Conservation (phyloP, 2,329 filamentous ascomycete genomes). For the Fusarium tricinctum region DNA sequence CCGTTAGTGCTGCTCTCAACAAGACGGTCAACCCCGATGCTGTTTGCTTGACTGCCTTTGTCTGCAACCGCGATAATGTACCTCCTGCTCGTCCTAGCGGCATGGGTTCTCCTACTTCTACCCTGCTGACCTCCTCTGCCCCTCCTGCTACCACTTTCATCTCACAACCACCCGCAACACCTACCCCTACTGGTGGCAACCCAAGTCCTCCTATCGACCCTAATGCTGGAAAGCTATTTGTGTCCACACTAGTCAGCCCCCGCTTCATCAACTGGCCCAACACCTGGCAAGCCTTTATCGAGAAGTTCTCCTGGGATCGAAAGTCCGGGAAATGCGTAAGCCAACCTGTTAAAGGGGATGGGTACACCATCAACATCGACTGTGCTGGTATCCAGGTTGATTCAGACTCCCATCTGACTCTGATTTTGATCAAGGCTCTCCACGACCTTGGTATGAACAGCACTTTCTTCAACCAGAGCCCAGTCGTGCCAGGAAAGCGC, state of each 20-base stretch:
- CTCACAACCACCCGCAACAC: conserved; percentile 49
- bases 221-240: conserved; percentile 50
- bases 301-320: conserved; percentile 59
- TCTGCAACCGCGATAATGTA: conserved; percentile 56
- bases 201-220: conserved; percentile 52
- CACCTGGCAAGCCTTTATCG: conserved; percentile 57
- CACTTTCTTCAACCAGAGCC: conserved; percentile 59
- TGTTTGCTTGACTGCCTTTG: conserved; percentile 59
- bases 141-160: conserved; percentile 54
- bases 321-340: conserved; percentile 54
- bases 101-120: conserved; percentile 55
- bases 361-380: conserved; percentile 56
- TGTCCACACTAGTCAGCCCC: conserved; percentile 54
- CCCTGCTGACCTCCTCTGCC: conserved; percentile 52
- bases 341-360: conserved; percentile 53
- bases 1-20: conserved; percentile 57
- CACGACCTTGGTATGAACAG: conserved; percentile 56
- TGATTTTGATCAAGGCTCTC: conserved; percentile 57
- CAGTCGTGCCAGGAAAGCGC: conserved; percentile 53
- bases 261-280: conserved; percentile 59
- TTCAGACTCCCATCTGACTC: conserved; percentile 57
- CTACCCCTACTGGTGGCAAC: conserved; percentile 44
- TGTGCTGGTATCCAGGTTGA: conserved; percentile 57
- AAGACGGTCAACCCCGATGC: conserved; percentile 56
- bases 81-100: conserved; percentile 54